Evolutionary conservation across 106 monocot genomes (phyloP).

Genomic region (Phalaenopsis equestris): DNA sequence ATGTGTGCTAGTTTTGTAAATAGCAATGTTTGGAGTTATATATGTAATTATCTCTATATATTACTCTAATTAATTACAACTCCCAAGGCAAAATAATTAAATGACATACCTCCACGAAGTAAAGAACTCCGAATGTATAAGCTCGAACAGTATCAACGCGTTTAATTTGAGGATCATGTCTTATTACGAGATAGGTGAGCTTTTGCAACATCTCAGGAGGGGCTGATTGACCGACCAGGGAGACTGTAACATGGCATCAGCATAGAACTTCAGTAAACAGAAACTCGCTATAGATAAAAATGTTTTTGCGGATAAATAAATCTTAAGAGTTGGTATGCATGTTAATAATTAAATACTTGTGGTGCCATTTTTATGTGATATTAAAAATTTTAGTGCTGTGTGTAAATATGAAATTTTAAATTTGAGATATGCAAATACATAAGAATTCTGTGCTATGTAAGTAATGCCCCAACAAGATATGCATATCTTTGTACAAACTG

Average conservation of each 20-base stretch:
- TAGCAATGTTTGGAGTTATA: no score
- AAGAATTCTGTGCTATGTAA: no score
- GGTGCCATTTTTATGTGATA: no score
- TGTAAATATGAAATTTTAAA: no score
- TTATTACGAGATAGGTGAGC: constrained; percentile 79
- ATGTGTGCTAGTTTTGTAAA: no score
- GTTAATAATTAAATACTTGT: background rate
- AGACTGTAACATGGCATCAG: constrained; percentile 5
- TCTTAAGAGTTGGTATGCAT: background rate
- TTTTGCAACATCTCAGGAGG: constrained; percentile 94
- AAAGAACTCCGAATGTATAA: constrained; percentile 92
- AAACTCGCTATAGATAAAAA: background rate
- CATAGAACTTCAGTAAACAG: background rate
- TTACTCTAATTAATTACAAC: no score
- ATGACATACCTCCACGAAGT: constrained; percentile 81
- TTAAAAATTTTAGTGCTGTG: no score
- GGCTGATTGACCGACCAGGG: constrained; percentile 48
- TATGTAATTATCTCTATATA: no score
- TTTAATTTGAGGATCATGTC: constrained; percentile 67
- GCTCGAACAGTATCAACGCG: constrained; percentile 91
- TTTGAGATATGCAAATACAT: no score
- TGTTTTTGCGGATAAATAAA: no score
- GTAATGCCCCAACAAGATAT: background rate
- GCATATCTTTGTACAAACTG: background rate
- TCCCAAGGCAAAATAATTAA: background rate